Base-by-base conservation (phyloP, 371 early-diverging fungal genomes). In the Nematocida minor region DNA sequence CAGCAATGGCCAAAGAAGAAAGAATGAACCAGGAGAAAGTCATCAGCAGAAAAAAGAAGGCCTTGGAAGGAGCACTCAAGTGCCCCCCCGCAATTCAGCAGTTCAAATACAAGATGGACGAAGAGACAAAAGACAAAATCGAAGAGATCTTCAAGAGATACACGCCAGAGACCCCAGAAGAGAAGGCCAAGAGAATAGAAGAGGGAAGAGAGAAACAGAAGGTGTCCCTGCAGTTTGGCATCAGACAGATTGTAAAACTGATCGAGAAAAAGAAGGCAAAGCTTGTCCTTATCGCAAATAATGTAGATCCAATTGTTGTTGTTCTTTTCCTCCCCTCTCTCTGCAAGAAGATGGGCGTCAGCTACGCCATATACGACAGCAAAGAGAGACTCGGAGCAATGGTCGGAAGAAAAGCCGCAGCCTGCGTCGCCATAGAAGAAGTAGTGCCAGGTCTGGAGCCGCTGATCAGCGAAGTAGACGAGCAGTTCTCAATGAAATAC, bases 271-370 rank as follows among this genome's bases (percentile, higher is more conserved):
- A 96, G 91, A 96, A 94, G 90, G 94, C 96, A 83, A 90, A 91
- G 85, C 89, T 99, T 70, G 97, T 99, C 66, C 88, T 96, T 83
- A 96, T 99, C 86, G 96, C 96, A 79, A 89, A 94, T 85, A 95
- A 97, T 87, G 97, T 99, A 83, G 94, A 96, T 88, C 99, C 99
- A 80, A 94, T 97, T 85, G 96, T 96, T 87, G 64, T 96, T 80
- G 97, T 99, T 79, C 84, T 96, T 81, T 96, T 93, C 92, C 89
- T 99, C 83, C 97, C 99, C 69, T 95, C 97, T 79, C 91, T 97
- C 60, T 99, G 99, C 90, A 93, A 94, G 87, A 99, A 96, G 92
- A 94, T 96, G 95, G 94, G 94, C 82, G 89, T 97, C 88, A 95
- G 97, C 60, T 99, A 97, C 91, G 90, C 89, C 88, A 94, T 97